phyloP scores from a whole-genome alignment of 2,329 filamentous ascomycete genomes.

The Clonostachys chloroleuca region DNA sequence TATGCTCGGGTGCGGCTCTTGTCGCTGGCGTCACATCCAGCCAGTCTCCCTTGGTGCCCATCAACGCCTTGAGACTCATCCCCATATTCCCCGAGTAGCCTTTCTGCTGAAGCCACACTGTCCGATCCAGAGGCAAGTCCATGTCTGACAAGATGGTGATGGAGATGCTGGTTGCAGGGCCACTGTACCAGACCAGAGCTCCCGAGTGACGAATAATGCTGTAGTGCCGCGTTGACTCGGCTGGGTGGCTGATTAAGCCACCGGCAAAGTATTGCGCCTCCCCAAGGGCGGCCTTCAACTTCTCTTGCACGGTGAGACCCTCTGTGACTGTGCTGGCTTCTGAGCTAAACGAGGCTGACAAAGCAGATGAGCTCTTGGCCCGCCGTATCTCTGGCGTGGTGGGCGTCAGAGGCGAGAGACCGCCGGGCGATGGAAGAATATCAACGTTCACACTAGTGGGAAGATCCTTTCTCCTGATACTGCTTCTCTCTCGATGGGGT shows the following conservation, averaged over 20 bases:
- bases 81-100: constrained; percentile 66
- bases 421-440: constrained; percentile 6
- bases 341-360: constrained; percentile 7
- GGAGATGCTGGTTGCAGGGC: constrained; percentile 57
- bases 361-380: constrained; percentile 23
- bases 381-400: constrained; percentile 12
- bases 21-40: constrained; percentile 61
- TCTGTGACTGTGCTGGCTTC: not conserved
- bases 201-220: constrained; percentile 64
- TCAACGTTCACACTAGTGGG: too few species aligned
- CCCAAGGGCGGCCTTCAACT: constrained; percentile 43
- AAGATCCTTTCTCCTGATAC: too few species aligned
- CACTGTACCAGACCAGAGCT: constrained; percentile 61
- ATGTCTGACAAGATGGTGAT: constrained; percentile 60
- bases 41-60: constrained; percentile 57
- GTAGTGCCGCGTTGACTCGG: constrained; percentile 61
- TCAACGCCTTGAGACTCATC: constrained; percentile 59
- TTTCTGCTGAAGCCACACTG: constrained; percentile 64
- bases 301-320: constrained; percentile 1
- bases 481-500: too few species aligned
- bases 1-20: constrained; percentile 36
- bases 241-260: constrained; percentile 58
- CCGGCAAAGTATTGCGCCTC: constrained; percentile 63
- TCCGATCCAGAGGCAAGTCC: constrained; percentile 49
- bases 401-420: constrained; percentile 15